Percentiles rank a stretch among this genome's conserved stretches.
phyloP scores from a whole-genome alignment of 768 basidiomycete species.

The Boletus sp. region DNA sequence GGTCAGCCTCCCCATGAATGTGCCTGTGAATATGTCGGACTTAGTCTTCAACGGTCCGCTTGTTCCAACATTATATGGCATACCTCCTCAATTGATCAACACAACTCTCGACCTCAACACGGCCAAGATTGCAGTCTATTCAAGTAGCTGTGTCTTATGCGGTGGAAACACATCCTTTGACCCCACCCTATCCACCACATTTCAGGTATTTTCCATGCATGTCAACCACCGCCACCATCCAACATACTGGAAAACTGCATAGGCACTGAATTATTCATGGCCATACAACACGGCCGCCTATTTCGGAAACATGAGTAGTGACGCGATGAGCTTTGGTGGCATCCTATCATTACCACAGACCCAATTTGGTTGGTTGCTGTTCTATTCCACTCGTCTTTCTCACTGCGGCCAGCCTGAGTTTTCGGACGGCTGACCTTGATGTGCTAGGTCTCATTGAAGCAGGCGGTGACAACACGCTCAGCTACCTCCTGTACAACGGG shows the following conservation, averaged over 20 bases:
- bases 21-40: conserved; percentile 11
- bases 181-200: conserved; percentile 11
- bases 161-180: conserved; percentile 18
- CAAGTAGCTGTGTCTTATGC: conserved; percentile 21
- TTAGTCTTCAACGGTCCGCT: conserved; percentile 15
- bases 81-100: conserved; percentile 16
- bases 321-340: conserved; percentile 17
- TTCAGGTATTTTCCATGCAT: conserved; percentile 9
- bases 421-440: neutral
- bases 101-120: conserved; percentile 18
- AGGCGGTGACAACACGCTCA: conserved; percentile 10
- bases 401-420: neutral
- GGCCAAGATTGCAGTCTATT: conserved; percentile 20
- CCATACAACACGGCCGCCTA: conserved; percentile 5
- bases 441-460: conserved; percentile 14
- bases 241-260: neutral
- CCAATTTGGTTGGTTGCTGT: conserved; percentile 11
- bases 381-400: neutral
- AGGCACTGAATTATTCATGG: conserved; percentile 15
- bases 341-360: conserved; percentile 11
- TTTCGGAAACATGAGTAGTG: conserved; percentile 14
- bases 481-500: conserved; percentile 23
- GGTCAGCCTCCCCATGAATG: conserved; percentile 17
- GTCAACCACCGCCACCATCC: neutral
- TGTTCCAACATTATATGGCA: conserved; percentile 17